phyloP scores from a whole-genome alignment of 495 filamentous ascomycete genomes.

The Neurospora sp. region DNA sequence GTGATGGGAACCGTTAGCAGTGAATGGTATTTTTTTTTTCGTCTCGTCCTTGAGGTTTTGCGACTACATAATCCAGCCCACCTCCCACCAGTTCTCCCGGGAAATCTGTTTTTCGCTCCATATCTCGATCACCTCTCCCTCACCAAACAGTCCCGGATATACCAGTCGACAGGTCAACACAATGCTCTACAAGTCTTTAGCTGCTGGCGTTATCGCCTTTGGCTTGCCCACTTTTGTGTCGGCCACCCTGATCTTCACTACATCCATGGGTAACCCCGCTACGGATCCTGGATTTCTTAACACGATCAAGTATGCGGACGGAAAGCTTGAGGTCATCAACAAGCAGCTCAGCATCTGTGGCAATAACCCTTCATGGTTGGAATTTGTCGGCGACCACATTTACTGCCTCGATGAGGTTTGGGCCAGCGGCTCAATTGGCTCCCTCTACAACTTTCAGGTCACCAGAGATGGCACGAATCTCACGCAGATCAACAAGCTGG shows the following conservation, averaged over 20 bases:
- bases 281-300: slow-evolving; percentile 29
- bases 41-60: background rate
- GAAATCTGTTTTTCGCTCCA: background rate
- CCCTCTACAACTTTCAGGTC: slow-evolving; percentile 32
- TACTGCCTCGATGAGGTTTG: slow-evolving; percentile 55
- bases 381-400: slow-evolving; percentile 35
- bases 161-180: background rate
- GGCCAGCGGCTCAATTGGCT: background rate
- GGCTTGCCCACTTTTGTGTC: slow-evolving; percentile 22
- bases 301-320: slow-evolving; percentile 1
- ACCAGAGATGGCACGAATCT: slow-evolving; percentile 22
- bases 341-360: slow-evolving; percentile 26
- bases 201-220: slow-evolving; percentile 14
- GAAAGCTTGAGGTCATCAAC: slow-evolving; percentile 1
- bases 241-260: slow-evolving; percentile 43
- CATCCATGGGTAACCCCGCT: slow-evolving; percentile 49
- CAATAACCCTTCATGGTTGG: slow-evolving; percentile 50
- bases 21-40: background rate
- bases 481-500: slow-evolving; percentile 22
- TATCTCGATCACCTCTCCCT: background rate
- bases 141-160: background rate
- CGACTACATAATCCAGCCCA: background rate
- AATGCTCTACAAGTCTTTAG: slow-evolving; percentile 6
- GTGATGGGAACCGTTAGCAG: background rate
- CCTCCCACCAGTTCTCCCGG: background rate